Base-by-base conservation (phyloP, 1,139 yeast genomes). In the Sugiyamaella pinicola region DNA sequence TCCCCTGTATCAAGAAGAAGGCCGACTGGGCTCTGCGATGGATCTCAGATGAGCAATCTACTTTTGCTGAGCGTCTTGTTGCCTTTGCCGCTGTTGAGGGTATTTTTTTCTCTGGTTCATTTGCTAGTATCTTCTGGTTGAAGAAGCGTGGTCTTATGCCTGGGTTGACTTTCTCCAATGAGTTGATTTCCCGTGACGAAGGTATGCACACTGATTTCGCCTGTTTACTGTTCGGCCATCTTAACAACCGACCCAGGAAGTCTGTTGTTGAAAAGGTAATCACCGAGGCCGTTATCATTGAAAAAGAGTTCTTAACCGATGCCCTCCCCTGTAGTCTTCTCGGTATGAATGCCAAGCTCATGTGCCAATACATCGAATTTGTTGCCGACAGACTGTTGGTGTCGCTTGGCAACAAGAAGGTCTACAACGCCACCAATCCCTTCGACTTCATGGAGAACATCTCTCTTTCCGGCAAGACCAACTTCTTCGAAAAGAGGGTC, bases 81-180 rank as follows among this genome's bases (percentile, higher is more conserved):
- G 99, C 99, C 17, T 93, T 93, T 69, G 99, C 99, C 57, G 99
- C 99, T 57, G 96, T 93, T 57, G 99, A 93, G 77, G 99, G 99
- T 76, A 88, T 95, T 63, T 93, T 93, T 83, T 91, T 93, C 79
- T 84, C 95, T 53, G 98, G 99, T 58, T 90, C 98, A 4, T 93
- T 93, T 73, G 99, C 99, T 47, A 89, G 98, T 53, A 87, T 95
- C 70, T 93, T 91, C 78, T 91, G 98, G 97, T 83, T 93, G 69
- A 89, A 91, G 82, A 90, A 90, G 82, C 85, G 96, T 71, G 98
- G 98, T 67, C 79, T 91, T 69, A 90, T 93, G 97, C 99, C 99
- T 47, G 99, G 99, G 68, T 80, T 93, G 66, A 90, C 97, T 50
- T 90, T 91, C 79, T 90, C 97, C 58, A 93, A 93, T 74, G 97